These are phyloP conservation scores for Starmerella gropengiesseri DNA, from an alignment of 805 yeast species.

Conservation along the genomic window DNA sequence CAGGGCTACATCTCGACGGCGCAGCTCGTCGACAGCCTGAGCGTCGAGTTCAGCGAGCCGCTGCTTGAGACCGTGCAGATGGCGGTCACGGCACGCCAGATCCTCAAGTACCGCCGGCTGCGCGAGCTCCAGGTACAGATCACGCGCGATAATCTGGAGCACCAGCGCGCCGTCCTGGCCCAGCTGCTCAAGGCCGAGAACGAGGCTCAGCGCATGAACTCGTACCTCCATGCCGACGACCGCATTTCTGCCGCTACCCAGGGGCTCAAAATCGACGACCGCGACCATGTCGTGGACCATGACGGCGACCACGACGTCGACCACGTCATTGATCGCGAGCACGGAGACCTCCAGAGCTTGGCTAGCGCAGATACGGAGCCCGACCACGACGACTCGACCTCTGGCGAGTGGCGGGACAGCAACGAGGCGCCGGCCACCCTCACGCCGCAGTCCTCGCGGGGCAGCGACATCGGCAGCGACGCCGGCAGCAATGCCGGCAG, in stretches of 20 bases:
- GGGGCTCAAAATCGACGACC: slow-evolving; percentile 7
- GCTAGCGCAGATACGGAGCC: neutral
- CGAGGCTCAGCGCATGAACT: slow-evolving; percentile 36
- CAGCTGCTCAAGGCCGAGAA: slow-evolving; percentile 35
- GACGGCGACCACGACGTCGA: slow-evolving; percentile 12
- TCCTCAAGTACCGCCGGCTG: slow-evolving; percentile 49
- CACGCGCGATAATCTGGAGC: slow-evolving; percentile 32
- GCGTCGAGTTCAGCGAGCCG: slow-evolving; percentile 55
- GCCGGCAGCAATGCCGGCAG: no score
- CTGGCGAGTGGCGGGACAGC: neutral
- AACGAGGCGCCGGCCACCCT: neutral
- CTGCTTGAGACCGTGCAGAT: slow-evolving; percentile 61
- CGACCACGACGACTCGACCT: neutral
- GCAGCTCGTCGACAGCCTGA: slow-evolving; percentile 42
- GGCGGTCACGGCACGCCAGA: slow-evolving; percentile 45
- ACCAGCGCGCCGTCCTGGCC: slow-evolving; percentile 30
- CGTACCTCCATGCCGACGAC: slow-evolving; percentile 26
- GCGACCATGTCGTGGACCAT: slow-evolving; percentile 11
- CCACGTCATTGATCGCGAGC: slow-evolving; percentile 8
- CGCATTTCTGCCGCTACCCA: slow-evolving; percentile 21
- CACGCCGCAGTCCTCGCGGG: no score
- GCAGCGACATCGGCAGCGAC: no score
- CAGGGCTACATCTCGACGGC: slow-evolving; percentile 42
- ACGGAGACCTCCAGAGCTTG: neutral
- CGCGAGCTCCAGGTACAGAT: slow-evolving; percentile 45